Evolutionary conservation across 371 early-diverging fungal genomes (phyloP).

Genomic region (Apophysomyces trapeziformis): DNA sequence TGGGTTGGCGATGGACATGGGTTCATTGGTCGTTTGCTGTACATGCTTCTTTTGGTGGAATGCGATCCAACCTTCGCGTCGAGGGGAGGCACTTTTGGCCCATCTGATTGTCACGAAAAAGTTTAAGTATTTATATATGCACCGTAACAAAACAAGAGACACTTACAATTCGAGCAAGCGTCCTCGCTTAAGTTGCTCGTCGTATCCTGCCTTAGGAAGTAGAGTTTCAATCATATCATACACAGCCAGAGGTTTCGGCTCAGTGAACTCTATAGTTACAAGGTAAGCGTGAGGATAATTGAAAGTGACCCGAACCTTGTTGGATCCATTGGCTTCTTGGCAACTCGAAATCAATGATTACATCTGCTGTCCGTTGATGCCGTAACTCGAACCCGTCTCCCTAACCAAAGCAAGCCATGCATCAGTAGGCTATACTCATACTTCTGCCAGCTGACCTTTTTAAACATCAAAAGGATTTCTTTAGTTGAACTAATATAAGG

Average conservation of each 20-base stretch:
- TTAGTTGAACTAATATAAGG: conserved; percentile 57
- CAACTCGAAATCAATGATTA: conserved; percentile 64
- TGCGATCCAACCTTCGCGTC: conserved; percentile 66
- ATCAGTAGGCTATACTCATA: not conserved
- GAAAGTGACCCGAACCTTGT: conserved; percentile 21
- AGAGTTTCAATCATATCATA: conserved; percentile 71
- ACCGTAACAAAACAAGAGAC: not conserved
- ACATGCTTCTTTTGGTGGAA: conserved; percentile 54
- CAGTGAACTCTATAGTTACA: conserved; percentile 45
- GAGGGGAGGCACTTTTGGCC: conserved; percentile 41
- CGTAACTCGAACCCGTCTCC: conserved; percentile 69
- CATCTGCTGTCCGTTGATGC: conserved; percentile 69
- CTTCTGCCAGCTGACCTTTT: conserved; percentile 40
- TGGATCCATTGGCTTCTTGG: conserved; percentile 59
- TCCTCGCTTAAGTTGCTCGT: conserved; percentile 47
- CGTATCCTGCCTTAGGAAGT: conserved; percentile 57
- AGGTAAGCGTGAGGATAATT: not conserved
- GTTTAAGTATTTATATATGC: not conserved
- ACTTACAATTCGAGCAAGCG: conserved; percentile 60
- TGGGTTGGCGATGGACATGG: too few relatives aligned
- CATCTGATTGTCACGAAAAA: conserved; percentile 32
- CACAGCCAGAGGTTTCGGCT: conserved; percentile 60
- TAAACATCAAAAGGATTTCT: conserved; percentile 66
- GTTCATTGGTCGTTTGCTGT: not conserved
- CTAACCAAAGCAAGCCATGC: conserved; percentile 13